Base-by-base conservation (phyloP, 2,329 filamentous ascomycete genomes). In the Fusarium udum region DNA sequence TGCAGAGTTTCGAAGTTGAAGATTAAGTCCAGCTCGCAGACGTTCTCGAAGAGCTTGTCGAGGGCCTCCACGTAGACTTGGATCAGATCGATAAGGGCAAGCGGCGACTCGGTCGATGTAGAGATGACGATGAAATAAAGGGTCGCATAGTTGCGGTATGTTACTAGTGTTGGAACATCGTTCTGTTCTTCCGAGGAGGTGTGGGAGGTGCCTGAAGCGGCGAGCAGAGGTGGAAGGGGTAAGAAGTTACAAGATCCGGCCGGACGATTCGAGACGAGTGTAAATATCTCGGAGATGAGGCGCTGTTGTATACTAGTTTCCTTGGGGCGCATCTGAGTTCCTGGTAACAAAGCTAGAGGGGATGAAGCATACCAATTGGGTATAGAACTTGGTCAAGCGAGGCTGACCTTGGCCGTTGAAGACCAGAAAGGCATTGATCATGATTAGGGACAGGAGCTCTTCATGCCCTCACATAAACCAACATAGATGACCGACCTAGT, bases 1-100 rank as follows among this genome's bases (percentile, higher is more conserved):
- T 99, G 96, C 78, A 99, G 87, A 22, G 95, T 97, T 87, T 99
- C 96, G 78, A 97, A 99, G 81, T 98, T 98, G 86, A 99, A 99
- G 82, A 99, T 99, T 76, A 99, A 88, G 82, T 99, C 95, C 63
- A 99, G 87, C 85, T 99, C 96, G 87, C 96, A 99, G 15, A 99
- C 96, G 81, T 99, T 98, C 84, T 98, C 96, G 80, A 99, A 99
- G 45, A 99, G 87, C 73, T 94, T 91, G 82, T 99, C 96, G 40
- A 99, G 89, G 2, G 95, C 92, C 83, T 99, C 96, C 72, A 99
- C 96, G 79, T 98, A 99, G 68, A 99, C 96, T 83, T 99, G 96
- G 74, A 99, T 98, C 61, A 99, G 86, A 82, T 99, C 96, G 71
- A 99, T 95, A 31, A 99, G 88, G 2, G 96, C 96, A 7, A 99